Base-by-base conservation (phyloP, 495 filamentous ascomycete genomes). In the Penicillium paradoxum region DNA sequence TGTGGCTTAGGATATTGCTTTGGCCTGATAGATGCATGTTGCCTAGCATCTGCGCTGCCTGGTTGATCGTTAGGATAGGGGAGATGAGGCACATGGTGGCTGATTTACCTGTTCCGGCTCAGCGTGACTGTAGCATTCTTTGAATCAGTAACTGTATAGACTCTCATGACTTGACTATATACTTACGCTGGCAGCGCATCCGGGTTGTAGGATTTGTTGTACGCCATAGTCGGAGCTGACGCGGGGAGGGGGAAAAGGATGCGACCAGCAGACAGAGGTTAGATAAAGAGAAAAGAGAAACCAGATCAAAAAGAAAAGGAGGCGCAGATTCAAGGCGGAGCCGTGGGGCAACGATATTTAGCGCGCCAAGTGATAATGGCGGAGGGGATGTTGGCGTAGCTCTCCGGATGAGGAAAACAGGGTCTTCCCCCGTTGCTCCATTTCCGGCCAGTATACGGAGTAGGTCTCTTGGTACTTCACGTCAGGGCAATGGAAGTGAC, bases 141-240 rank as follows among this genome's bases (percentile, higher is more conserved):
- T 6, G 3, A 13, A 50, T 65, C 19, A 65, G 53, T 38, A 44
- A 53, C 40, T 53, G 34, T 15, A n/a, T n/a, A 24, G 39, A 1
- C 19, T 45, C 14, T 42, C n/a, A n/a, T 3, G 43, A 4, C 32
- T 32, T 24, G 38, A 11, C 10, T 24, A 29, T 19, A n/a, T 6
- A 84, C 90, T 83, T 76, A 95, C 86, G 90, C 90, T 69, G 93
- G 93, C 53, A 98, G 83, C 70, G 90, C 89, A 75, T 98, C 95
- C n/a, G 92, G 92, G 64, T 98, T 97, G 73, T 88, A 90, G 37
- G 82, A 79, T 62, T 85, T 83, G 68, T 95, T 96, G 80, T 98
- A 97, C 27, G 93, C 93, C 93, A 97, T 98, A 45, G 56, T 61
- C 33, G 38, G 49, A 56, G 55, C 55, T 73, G 70, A 69, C 67